A percentile compares a stretch with the other conserved stretches of the same genome.
phyloP scores from a whole-genome alignment of 208 protist species.

The Leishmania tropica region DNA sequence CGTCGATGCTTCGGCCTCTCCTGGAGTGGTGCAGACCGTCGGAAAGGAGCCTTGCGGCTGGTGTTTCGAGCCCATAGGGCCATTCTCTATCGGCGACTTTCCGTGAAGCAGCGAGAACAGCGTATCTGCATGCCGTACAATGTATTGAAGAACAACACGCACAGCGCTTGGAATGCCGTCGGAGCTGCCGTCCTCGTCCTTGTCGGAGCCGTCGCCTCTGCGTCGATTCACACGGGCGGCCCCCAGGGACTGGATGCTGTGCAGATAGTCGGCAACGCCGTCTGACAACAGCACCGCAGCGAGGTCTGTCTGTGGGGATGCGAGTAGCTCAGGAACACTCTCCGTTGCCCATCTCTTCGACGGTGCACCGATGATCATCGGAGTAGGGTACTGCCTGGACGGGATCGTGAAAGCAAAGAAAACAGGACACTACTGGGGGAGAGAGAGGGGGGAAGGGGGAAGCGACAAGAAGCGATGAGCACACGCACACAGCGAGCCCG shows the following conservation, averaged over 20 bases:
- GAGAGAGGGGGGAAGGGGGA: background rate
- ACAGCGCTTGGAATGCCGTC: slow-evolving; percentile 1
- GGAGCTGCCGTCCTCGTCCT: background rate
- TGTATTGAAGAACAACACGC: slow-evolving; percentile 20
- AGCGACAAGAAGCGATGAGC: background rate
- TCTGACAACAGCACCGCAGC: slow-evolving; percentile 20
- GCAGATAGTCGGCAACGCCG: slow-evolving; percentile 19
- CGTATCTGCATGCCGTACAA: background rate
- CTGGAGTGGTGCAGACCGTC: background rate
- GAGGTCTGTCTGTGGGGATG: slow-evolving; percentile 1
- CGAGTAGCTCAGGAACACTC: slow-evolving; percentile 19
- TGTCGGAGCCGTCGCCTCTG: background rate
- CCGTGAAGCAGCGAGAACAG: slow-evolving; percentile 29
- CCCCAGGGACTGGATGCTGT: slow-evolving; percentile 18
- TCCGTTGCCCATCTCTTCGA: slow-evolving; percentile 17
- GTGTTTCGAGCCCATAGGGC: background rate
- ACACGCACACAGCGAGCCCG: background rate
- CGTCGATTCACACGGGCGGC: background rate
- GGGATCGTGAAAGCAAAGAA: background rate
- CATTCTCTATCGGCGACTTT: background rate
- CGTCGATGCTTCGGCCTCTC: background rate
- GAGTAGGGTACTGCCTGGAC: background rate
- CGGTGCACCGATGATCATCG: slow-evolving; percentile 8
- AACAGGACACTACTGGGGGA: background rate
- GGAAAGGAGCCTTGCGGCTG: background rate